Percentiles rank a stretch among this genome's conserved stretches.
Conservation (phyloP, 129 eudicot genomes). For the Arctium lappa region DNA sequence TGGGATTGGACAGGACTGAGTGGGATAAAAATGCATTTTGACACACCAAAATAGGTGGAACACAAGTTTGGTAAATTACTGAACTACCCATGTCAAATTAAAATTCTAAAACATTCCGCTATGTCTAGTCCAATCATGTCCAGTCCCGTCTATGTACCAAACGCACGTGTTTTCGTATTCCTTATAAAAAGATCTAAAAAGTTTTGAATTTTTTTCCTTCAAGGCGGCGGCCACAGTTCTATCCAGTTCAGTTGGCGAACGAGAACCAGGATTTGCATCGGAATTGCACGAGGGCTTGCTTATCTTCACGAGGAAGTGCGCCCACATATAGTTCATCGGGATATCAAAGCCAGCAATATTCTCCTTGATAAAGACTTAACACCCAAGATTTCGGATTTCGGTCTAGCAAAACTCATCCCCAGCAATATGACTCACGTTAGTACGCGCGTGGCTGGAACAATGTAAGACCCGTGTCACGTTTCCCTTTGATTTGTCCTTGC, state of each 20-base stretch:
- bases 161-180: not conserved
- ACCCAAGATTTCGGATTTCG: slow-evolving; percentile 80
- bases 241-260: slow-evolving; percentile 62
- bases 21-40: no score
- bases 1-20: no score
- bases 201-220: not conserved
- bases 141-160: not conserved
- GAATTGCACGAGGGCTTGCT: slow-evolving; percentile 72
- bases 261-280: slow-evolving; percentile 55
- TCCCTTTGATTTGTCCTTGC: not conserved
- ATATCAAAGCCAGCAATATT: slow-evolving; percentile 79
- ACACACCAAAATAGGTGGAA: no score
- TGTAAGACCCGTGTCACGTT: slow-evolving; percentile 39
- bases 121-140: no score
- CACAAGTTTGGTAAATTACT: not conserved
- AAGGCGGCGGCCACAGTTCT: slow-evolving; percentile 54
- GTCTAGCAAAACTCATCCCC: slow-evolving; percentile 75
- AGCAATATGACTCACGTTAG: slow-evolving; percentile 71
- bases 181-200: not conserved
- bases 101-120: no score
- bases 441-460: slow-evolving; percentile 85
- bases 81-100: not conserved
- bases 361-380: slow-evolving; percentile 66
- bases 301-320: slow-evolving; percentile 79
- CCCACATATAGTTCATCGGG: slow-evolving; percentile 73